Base-by-base conservation (phyloP, 2,329 filamentous ascomycete species). In the Clathrospora elynae region DNA sequence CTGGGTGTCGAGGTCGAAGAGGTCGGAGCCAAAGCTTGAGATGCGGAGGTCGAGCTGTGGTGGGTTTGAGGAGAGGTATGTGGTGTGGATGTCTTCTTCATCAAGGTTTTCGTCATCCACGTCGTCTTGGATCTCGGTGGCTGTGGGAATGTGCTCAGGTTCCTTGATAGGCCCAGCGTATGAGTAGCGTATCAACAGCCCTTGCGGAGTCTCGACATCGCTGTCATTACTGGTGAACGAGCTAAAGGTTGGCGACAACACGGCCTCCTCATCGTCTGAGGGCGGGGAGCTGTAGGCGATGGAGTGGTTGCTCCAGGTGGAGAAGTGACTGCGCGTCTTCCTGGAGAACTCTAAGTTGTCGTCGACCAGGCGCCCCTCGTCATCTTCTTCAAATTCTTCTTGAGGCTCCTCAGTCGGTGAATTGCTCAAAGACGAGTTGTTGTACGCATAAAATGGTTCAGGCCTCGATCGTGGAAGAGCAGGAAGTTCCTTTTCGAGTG, bases 201-300 rank as follows among this genome's bases (percentile, higher is more conserved):
- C 48, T 24, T 55, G 38, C 0, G 64, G 59, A 1, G 62, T 62
- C 1, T 42, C 56, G 2, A 41, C 23, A 6, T 62, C 61, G 32
- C 64, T 62, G 18, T 55, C 62, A n/a, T 55, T 55, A 46, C 61
- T 68, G 6, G 65, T 63, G 6, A 62, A 35, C 6, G 61, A 64
- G 47, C 64, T 67, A 40, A 67, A 66, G 5, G 62, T 64, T 2
- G 66, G 64, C 6, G 67, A 70, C 23, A 59, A 33, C 6, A 58
- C 35, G 1, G 42, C 50, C 17, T 36, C 36, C 6, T 62, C 59
- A 11, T 61, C 61, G n/a, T 68, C 62, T 7, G 55, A 59, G 6
- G 46, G 54, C 2, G 51, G 51, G 9, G 46, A 57, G 40, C 54
- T 65, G 43, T 54, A 61, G 17, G 50, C 46, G 9, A 49, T 47